Evolutionary conservation across 169 alveolate species (phyloP), one percentile per base, ranked within the genome.

Genomic region (Toxoplasma gondii): DNA sequence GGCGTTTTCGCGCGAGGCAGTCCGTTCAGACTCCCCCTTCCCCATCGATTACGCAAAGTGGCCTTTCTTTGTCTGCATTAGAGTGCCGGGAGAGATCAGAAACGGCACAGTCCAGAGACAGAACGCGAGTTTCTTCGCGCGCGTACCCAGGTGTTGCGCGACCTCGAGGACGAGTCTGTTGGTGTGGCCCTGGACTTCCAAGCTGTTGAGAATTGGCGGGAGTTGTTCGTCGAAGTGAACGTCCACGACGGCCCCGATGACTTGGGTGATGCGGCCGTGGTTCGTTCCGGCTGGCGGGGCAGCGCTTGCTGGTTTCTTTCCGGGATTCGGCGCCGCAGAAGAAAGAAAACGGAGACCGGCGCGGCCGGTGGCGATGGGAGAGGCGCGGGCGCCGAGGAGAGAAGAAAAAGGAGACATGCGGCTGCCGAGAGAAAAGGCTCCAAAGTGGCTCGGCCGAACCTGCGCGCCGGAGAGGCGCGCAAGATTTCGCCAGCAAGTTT

Each of bases 211-310:
- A 86, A 99, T 98, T 27, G 99, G 99, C 22, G 99, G 99, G 44
- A 99, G 97, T 22, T 97, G 97, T 49, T 98, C 99, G 38, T 98
- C 99, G 96, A 99, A 99, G 86, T 98, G 97, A 39, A 99, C 99
- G 94, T 99, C 99, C 82, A 99, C 99, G 93, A 99, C 99, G 91
- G 99, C 99, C 44, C 99, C 99, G 93, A 99, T 99, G 43, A 99
- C 99, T 96, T 98, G 98, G 49, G 99, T 97, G 44, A 99, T 97
- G 91, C 97, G 96, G 29, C 99, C 99, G 36, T 4, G 44, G 36
- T 74, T 38, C 29, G 93, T 94, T 70, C 88, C 84, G 88, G 88
- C 69, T 16, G 87, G 83, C 39, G 94, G 90, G 16, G 94, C 38
- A 2, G 54, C 67, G 41, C 36, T 17, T 5, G n/a, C 41, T n/a